phyloP scores from a whole-genome alignment of 1,284 basidiomycete species.

The Cryptococcus depauperatus region DNA sequence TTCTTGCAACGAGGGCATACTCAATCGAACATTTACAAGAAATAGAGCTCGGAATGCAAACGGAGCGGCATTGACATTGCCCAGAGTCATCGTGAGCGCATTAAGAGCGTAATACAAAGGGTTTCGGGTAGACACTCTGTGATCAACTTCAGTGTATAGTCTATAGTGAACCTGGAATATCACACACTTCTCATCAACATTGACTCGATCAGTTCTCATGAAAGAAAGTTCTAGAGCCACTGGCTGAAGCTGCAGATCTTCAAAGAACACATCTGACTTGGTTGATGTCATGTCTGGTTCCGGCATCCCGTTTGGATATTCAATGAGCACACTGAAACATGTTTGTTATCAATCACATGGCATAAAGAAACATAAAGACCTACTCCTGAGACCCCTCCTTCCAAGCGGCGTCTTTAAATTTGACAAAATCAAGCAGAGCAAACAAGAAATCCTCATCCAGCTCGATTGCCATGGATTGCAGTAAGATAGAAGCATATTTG shows the following conservation, averaged over 20 bases:
- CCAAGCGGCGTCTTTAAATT: constrained; percentile 85
- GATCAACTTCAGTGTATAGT: constrained; percentile 46
- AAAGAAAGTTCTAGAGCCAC: constrained; percentile 89
- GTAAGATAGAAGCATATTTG: constrained; percentile 90
- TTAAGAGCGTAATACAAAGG: constrained; percentile 91
- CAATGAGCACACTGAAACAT: constrained; percentile 60
- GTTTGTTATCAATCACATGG: constrained; percentile 8
- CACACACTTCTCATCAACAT: constrained; percentile 76
- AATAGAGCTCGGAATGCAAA: constrained; percentile 89
- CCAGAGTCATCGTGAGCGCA: constrained; percentile 91
- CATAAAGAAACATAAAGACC: constrained; percentile 27
- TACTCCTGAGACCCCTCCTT: constrained; percentile 68
- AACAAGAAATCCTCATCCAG: constrained; percentile 96
- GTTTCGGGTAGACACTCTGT: constrained; percentile 62
- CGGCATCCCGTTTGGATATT: constrained; percentile 64
- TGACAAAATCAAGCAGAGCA: constrained; percentile 82
- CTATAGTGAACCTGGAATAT: not conserved
- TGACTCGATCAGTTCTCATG: constrained; percentile 90
- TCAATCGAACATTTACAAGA: constrained; percentile 89
- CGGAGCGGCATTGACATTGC: constrained; percentile 96
- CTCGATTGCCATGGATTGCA: constrained; percentile 93
- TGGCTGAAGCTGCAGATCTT: constrained; percentile 93
- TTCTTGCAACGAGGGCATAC: constrained; percentile 71
- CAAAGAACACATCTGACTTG: constrained; percentile 85
- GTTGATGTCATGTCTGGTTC: constrained; percentile 63